Conservation (phyloP, 768 basidiomycete genomes). For the Tulasnella sp. region DNA sequence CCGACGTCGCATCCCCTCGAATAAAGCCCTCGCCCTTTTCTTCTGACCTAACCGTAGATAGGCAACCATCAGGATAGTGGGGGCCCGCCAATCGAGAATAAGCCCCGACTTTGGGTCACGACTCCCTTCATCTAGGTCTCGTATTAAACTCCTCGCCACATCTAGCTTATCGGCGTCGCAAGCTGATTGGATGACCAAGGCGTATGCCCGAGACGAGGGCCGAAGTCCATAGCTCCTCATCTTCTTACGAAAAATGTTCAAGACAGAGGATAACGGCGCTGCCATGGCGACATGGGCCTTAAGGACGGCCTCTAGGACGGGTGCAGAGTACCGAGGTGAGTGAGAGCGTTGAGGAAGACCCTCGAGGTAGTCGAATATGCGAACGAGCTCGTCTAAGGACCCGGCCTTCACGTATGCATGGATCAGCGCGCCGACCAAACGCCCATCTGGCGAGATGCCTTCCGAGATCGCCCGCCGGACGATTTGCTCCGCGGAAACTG, state of each 20-base stretch:
- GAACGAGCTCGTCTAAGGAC: conserved; percentile 64
- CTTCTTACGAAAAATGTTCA: conserved; percentile 40
- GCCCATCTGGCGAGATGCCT: conserved; percentile 49
- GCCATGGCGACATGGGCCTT: conserved; percentile 77
- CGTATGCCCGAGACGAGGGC: conserved; percentile 42
- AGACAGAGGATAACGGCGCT: conserved; percentile 57
- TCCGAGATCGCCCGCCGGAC: conserved; percentile 53
- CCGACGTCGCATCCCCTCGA: conserved; percentile 56
- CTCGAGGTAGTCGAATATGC: conserved; percentile 46
- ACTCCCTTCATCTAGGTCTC: conserved; percentile 45
- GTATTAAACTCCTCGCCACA: conserved; percentile 53
- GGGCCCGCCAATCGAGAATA: conserved; percentile 29
- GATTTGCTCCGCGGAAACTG: conserved; percentile 50
- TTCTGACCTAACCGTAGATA: conserved; percentile 48
- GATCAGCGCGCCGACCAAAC: conserved; percentile 63
- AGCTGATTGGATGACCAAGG: conserved; percentile 68
- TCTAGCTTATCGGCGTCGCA: conserved; percentile 59
- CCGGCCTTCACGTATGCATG: conserved; percentile 73
- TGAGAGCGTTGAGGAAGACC: conserved; percentile 27
- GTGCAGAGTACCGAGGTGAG: conserved; percentile 38
- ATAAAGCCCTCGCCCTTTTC: conserved; percentile 47
- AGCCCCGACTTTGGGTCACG: background rate
- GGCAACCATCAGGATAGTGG: conserved; percentile 67
- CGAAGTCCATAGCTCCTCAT: conserved; percentile 35
- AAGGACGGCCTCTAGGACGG: conserved; percentile 65